Evolutionary conservation across 139 green algal genomes (phyloP), one percentile per base, ranked within the genome.

Genomic region (Astrephomene gubernaculifera): DNA sequence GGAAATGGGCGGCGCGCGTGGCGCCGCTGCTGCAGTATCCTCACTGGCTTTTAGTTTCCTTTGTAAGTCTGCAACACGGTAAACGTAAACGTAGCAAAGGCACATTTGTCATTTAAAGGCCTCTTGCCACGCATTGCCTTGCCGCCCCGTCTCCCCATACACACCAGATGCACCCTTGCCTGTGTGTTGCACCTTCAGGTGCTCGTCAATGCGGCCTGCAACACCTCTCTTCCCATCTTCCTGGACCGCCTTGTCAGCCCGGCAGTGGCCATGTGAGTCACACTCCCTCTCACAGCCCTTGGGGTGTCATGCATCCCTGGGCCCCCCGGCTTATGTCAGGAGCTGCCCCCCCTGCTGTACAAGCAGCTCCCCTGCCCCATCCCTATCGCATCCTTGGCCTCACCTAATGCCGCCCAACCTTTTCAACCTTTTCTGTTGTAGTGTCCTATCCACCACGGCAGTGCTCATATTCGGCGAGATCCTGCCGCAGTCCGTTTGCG

Each of bases 401-500:
- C n/a, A n/a, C n/a, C n/a, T n/a, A n/a, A n/a, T n/a, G n/a, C n/a
- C n/a, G n/a, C n/a, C n/a, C n/a, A n/a, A n/a, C n/a, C n/a, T n/a
- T n/a, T n/a, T n/a, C n/a, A n/a, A n/a, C n/a, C n/a, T 12, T 57
- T 57, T 12, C 49, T 12, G 17, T 57, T 24, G 29, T 57, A 82
- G 74, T 14, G 43, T 60, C 41, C 63, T 97, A 22, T 91, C 87
- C 53, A 92, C 96, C 6, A 91, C 87, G 0, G 90, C 92, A 7
- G 91, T 98, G 52, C 88, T 98, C 0, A 80, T 98, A 1, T 97
- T 99, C 79, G 96, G 96, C 43, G 80, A 98, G 87, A 94, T 97
- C 64, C 61, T 95, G 27, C 95, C 95, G 8, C 94, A 97, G 83
- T 92, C 95, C 2, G 68, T 96, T 0, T 99, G 96, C 90, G 94